These are phyloP conservation scores for Penicillium janthinellum DNA, from an alignment of 2,329 filamentous ascomycete genomes.

Conservation along the genomic window DNA sequence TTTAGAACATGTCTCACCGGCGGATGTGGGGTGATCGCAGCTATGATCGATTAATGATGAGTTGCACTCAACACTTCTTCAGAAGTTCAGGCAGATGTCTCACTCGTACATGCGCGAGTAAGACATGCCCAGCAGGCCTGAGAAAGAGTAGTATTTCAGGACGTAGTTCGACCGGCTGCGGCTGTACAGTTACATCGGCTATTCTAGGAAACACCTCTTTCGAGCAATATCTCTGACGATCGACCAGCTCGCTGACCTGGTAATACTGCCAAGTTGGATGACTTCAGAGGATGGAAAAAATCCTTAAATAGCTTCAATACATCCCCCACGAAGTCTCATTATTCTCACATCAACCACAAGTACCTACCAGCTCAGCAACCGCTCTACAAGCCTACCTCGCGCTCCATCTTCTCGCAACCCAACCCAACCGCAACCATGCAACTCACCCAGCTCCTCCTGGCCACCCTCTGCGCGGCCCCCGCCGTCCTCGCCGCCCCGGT, in stretches of 20 bases:
- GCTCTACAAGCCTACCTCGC: too few relatives aligned
- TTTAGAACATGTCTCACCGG: constrained; percentile 18
- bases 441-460: constrained; percentile 45
- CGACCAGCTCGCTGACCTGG: too few relatives aligned
- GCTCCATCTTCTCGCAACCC: not conserved
- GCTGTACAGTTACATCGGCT: constrained; percentile 15
- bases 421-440: constrained; percentile 44
- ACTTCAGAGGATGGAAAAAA: constrained; percentile 3
- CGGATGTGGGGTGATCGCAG: not conserved
- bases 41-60: not conserved
- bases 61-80: not conserved
- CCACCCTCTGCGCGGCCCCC: constrained; percentile 39
- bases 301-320: constrained; percentile 15
- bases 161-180: not conserved
- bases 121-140: constrained; percentile 6
- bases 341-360: not conserved
- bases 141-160: not conserved
- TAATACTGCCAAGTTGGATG: not conserved
- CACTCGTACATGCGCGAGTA: constrained; percentile 9
- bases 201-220: constrained; percentile 9
- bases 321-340: not conserved
- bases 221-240: not conserved
- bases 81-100: constrained; percentile 11
- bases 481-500: constrained; percentile 40
- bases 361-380: not conserved